Base-by-base conservation (phyloP, 345 rosid species). In the Pseudoturritis turrita region DNA sequence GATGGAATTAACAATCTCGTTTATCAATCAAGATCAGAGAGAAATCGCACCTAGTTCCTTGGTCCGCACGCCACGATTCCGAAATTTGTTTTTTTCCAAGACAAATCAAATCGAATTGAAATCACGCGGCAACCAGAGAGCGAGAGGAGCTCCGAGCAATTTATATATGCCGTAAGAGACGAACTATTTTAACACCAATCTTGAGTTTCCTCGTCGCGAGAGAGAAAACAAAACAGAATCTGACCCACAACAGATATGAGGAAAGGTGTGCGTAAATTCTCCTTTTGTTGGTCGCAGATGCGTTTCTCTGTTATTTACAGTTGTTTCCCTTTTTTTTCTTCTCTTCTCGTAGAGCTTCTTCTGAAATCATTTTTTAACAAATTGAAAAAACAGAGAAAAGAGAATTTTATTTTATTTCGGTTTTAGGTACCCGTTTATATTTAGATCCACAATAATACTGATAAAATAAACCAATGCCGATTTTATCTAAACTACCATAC, bases 31-130 rank as follows among this genome's bases (percentile, higher is more conserved):
- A n/a, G n/a, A n/a, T n/a, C n/a, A n/a, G n/a, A n/a, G n/a, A n/a
- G n/a, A n/a, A n/a, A n/a, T n/a, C n/a, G n/a, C n/a, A n/a, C 79
- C 75, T 75, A 61, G 51, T 68, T 69, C 59, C 79, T 76, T 68
- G 74, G 14, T 17, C 1, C 18, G 6, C 78, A 77, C 56, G 75
- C 10, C 56, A 68, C 36, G 41, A 51, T 72, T 41, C 65, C 14
- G 19, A 17, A 19, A 17, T 26, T 0, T 2, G n/a, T 23, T 14
- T 26, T 19, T 26, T 2, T 26, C 1, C 7, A 8, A 13, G 5
- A 62, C 22, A 17, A 41, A 53, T 70, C 53, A n/a, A 71, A 55
- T 22, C 21, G 2, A 31, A 50, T 44, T 28, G 39, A 31, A 31
- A 31, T 17, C 0, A 45, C n/a, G 68, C 7, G 26, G 12, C 18